phyloP scores from a whole-genome alignment of 2,329 filamentous ascomycete genomes.

The Rasamsonia emersonii region DNA sequence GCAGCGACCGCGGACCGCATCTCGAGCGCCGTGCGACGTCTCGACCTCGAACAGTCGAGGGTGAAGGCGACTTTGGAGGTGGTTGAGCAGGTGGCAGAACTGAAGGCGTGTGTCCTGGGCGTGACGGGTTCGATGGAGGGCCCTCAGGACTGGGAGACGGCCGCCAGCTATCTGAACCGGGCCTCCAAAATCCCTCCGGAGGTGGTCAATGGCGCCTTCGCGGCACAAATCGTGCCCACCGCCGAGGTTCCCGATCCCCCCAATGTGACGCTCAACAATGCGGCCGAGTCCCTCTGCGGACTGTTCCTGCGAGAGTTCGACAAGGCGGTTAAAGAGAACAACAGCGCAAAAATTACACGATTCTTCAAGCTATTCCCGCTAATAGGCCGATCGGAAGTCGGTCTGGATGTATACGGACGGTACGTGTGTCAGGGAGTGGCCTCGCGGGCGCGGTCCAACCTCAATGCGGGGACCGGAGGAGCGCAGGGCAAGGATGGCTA shows the following conservation, averaged over 20 bases:
- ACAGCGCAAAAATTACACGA: slow-evolving; percentile 79
- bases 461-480: slow-evolving; percentile 58
- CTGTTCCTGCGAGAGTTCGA: slow-evolving; percentile 94
- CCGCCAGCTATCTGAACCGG: slow-evolving; percentile 77
- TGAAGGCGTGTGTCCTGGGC: slow-evolving; percentile 92
- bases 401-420: slow-evolving; percentile 85
- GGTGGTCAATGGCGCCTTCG: slow-evolving; percentile 77
- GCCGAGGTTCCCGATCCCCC: slow-evolving; percentile 92
- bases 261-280: slow-evolving; percentile 73
- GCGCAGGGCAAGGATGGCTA: slow-evolving; percentile 63
- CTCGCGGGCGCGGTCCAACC: slow-evolving; percentile 66
- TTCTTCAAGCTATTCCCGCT: slow-evolving; percentile 98
- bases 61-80: slow-evolving; percentile 86
- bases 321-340: slow-evolving; percentile 76
- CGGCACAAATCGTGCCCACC: slow-evolving; percentile 85
- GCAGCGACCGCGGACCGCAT: slow-evolving; percentile 78
- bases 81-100: slow-evolving; percentile 91
- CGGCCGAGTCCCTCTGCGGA: slow-evolving; percentile 80
- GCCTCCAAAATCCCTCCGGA: slow-evolving; percentile 71
- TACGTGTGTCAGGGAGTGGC: slow-evolving; percentile 96
- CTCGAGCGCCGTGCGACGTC: slow-evolving; percentile 73
- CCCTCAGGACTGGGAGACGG: slow-evolving; percentile 97
- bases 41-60: slow-evolving; percentile 84
- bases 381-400: slow-evolving; percentile 80
- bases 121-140: slow-evolving; percentile 95